These are phyloP conservation scores for Thalassiosira exigua DNA, from an alignment of 352 stramenopile genomes.

Conservation along the genomic window DNA sequence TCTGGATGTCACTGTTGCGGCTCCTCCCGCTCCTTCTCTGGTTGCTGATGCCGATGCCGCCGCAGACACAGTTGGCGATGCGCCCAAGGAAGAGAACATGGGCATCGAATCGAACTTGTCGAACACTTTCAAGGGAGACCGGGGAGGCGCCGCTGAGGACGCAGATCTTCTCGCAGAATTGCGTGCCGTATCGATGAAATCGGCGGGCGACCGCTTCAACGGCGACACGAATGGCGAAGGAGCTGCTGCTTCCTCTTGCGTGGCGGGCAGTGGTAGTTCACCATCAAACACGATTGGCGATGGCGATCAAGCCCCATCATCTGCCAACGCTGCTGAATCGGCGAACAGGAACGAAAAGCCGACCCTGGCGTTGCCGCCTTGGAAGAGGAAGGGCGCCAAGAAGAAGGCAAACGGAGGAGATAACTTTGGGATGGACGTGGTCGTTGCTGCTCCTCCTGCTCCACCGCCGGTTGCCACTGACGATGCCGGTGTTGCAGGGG, in stretches of 20 bases:
- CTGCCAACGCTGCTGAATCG: too few species aligned
- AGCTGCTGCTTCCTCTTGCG: background rate
- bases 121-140: conserved; percentile 63
- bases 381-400: conserved; percentile 23
- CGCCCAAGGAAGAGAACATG: conserved; percentile 5
- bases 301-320: too few species aligned
- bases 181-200: conserved; percentile 60
- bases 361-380: conserved; percentile 10
- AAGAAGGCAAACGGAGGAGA: too few species aligned
- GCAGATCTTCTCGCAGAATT: conserved; percentile 67
- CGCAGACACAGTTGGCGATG: too few species aligned
- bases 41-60: too few species aligned
- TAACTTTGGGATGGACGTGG: conserved; percentile 15
- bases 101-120: conserved; percentile 38
- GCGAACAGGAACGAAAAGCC: background rate
- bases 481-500: background rate
- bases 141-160: conserved; percentile 60
- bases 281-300: too few species aligned
- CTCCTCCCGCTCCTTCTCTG: background rate
- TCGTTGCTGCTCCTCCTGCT: conserved; percentile 15
- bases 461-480: background rate
- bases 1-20: conserved; percentile 16
- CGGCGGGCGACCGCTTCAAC: conserved; percentile 55
- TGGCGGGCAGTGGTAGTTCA: background rate
- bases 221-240: conserved; percentile 26